phyloP scores from a whole-genome alignment of 129 eudicot species.

The Flaveria trinervia region DNA sequence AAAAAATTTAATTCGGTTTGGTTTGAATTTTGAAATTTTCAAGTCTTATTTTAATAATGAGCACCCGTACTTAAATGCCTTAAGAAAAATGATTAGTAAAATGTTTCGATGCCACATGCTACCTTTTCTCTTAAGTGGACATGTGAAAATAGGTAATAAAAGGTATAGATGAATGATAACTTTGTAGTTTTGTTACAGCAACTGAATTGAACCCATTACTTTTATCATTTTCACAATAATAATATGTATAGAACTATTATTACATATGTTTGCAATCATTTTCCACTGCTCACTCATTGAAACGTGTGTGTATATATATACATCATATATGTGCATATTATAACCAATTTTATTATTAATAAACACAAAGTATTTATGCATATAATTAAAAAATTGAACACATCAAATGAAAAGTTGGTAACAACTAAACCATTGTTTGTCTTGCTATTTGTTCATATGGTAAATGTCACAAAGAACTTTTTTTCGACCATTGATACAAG shows the following conservation, averaged over 20 bases:
- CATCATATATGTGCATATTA: background rate
- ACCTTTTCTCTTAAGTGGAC: background rate
- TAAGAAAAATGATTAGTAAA: too few relatives aligned
- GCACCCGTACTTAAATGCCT: too few relatives aligned
- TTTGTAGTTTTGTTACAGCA: background rate
- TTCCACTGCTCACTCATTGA: constrained; percentile 4
- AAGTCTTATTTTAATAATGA: too few relatives aligned
- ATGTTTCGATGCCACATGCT: too few relatives aligned
- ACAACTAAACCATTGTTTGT: too few relatives aligned
- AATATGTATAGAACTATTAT: constrained; percentile 13
- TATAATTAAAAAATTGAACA: too few relatives aligned
- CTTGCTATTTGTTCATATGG: background rate
- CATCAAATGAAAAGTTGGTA: too few relatives aligned
- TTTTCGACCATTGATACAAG: background rate
- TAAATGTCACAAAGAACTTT: background rate
- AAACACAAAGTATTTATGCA: too few relatives aligned
- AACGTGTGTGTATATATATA: background rate
- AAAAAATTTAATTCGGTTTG: too few relatives aligned
- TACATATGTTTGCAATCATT: constrained; percentile 22
- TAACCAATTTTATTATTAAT: too few relatives aligned
- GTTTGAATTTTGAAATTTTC: too few relatives aligned
- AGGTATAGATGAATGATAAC: background rate
- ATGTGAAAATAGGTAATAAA: background rate
- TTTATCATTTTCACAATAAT: constrained; percentile 19
- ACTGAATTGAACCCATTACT: background rate